A percentile compares a stretch with the other conserved stretches of the same genome.
These are phyloP conservation scores for Plasmodium vinckei DNA, from an alignment of 169 alveolate genomes.

Conservation along the genomic window DNA sequence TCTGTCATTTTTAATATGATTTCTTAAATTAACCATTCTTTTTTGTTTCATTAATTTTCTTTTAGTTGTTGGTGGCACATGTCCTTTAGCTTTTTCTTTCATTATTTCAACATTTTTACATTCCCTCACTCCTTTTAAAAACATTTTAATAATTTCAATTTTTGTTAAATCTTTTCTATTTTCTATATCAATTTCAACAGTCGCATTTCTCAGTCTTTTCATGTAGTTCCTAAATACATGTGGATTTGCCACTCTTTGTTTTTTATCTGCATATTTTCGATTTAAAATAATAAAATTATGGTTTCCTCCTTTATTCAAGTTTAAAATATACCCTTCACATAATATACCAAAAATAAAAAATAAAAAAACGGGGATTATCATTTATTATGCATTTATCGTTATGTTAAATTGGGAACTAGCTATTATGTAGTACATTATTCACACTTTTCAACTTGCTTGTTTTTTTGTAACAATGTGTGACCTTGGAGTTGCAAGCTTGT, in stretches of 20 bases:
- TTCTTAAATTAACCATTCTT: constrained; percentile 67
- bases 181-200: constrained; percentile 65
- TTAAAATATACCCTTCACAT: constrained; percentile 25
- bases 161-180: constrained; percentile 73
- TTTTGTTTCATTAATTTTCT: constrained; percentile 74
- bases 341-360: constrained; percentile 1
- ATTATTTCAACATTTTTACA: constrained; percentile 73
- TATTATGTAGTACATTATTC: neutral
- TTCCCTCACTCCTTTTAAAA: constrained; percentile 71
- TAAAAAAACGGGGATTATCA: constrained; percentile 8
- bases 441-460: neutral
- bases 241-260: neutral
- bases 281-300: neutral
- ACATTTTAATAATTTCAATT: constrained; percentile 66
- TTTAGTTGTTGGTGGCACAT: constrained; percentile 64
- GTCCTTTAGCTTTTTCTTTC: constrained; percentile 66
- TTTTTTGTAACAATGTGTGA: neutral
- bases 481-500: neutral
- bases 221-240: constrained; percentile 17
- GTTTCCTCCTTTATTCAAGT: neutral
- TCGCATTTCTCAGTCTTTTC: constrained; percentile 73
- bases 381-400: constrained; percentile 14
- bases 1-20: constrained; percentile 64
- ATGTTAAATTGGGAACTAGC: neutral
- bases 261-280: neutral